These are phyloP conservation scores for Mucor plumbeus DNA, from an alignment of 371 early-diverging fungal species.

Conservation along the genomic window DNA sequence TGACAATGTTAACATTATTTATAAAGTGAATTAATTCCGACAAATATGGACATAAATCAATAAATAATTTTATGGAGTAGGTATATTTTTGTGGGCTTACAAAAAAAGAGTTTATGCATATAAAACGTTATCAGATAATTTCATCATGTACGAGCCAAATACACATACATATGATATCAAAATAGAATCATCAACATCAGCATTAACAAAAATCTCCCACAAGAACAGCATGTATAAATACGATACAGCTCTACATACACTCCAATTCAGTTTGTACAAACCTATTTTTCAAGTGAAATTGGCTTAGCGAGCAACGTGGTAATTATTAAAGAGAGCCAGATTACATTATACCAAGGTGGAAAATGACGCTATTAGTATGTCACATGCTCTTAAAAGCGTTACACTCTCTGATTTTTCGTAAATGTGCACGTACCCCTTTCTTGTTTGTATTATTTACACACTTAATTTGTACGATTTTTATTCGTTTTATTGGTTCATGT, in stretches of 20 bases:
- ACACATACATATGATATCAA: slow-evolving; percentile 4
- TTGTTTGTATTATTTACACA: not conserved
- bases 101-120: not conserved
- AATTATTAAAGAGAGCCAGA: too few relatives aligned
- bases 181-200: not conserved
- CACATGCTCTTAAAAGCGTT: not conserved
- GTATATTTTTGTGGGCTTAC: not conserved
- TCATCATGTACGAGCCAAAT: not conserved
- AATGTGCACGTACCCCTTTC: slow-evolving; percentile 6
- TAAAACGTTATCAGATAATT: not conserved
- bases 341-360: too few relatives aligned
- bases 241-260: not conserved
- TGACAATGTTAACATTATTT: not conserved
- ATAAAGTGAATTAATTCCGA: not conserved
- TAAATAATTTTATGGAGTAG: not conserved
- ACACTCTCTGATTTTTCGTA: not conserved
- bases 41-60: not conserved
- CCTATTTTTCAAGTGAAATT: not conserved
- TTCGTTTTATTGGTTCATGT: not conserved
- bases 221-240: too few relatives aligned
- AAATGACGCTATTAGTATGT: not conserved
- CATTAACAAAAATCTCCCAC: not conserved
- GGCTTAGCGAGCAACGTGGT: not conserved
- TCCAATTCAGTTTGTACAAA: not conserved
- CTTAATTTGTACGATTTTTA: not conserved